A percentile compares a stretch with the other conserved stretches of the same genome.
Conservation (phyloP, 2,329 filamentous ascomycete genomes). For the Pseudocercospora fijiensis region DNA sequence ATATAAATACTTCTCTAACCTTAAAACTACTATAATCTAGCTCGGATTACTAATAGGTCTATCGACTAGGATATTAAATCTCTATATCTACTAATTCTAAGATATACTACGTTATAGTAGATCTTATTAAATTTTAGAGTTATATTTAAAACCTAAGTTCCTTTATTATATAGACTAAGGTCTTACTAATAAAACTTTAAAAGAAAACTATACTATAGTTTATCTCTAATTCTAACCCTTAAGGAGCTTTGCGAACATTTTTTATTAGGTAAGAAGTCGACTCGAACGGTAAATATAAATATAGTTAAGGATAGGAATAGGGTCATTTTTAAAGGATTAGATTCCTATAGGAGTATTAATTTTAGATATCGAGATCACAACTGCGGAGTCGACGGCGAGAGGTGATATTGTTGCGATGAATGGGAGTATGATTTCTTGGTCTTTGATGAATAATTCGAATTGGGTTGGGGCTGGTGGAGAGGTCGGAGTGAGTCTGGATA, state of each 20-base stretch:
- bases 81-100: conserved; percentile 34
- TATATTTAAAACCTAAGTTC: too few relatives aligned
- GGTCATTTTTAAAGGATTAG: conserved; percentile 24
- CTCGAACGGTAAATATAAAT: conserved; percentile 15
- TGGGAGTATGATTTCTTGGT: background rate
- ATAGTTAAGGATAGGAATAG: conserved; percentile 34
- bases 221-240: conserved; percentile 19
- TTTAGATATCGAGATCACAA: conserved; percentile 23
- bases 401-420: background rate
- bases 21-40: background rate
- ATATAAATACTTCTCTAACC: background rate
- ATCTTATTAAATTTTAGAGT: too few relatives aligned
- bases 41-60: background rate
- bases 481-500: background rate
- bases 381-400: background rate
- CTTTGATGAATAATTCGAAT: background rate
- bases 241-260: conserved; percentile 27
- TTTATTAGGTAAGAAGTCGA: conserved; percentile 31
- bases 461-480: background rate
- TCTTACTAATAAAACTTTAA: conserved; percentile 35
- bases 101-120: conserved; percentile 30
- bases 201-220: conserved; percentile 19
- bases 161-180: conserved; percentile 44
- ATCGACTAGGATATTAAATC: conserved; percentile 34
- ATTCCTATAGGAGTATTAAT: conserved; percentile 31